A percentile compares a stretch with the other conserved stretches of the same genome.
phyloP scores from a whole-genome alignment of 192 early-diverging fungal genomes.

The Bifiguratus adelaidae region DNA sequence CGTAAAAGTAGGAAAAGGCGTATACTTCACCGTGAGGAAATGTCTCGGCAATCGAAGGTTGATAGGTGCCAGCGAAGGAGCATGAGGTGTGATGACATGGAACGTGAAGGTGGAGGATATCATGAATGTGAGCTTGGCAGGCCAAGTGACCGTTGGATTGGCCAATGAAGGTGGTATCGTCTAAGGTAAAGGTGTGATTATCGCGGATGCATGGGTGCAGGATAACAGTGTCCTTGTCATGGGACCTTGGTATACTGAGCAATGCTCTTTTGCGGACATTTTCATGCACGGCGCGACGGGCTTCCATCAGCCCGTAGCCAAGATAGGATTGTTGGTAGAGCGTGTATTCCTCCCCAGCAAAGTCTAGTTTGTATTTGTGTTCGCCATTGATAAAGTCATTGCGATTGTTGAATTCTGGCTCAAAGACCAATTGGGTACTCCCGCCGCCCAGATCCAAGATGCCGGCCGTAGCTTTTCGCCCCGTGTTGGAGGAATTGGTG shows the following conservation, averaged over 20 bases:
- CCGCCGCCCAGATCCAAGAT: slow-evolving; percentile 86
- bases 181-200: slow-evolving; percentile 18
- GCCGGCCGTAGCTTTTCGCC: slow-evolving; percentile 47
- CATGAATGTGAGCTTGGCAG: slow-evolving; percentile 21
- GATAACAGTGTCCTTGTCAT: slow-evolving; percentile 17
- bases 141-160: slow-evolving; percentile 7
- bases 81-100: slow-evolving; percentile 42
- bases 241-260: too few relatives aligned
- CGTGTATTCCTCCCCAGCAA: slow-evolving; percentile 51
- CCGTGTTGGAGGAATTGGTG: slow-evolving; percentile 1
- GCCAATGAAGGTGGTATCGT: slow-evolving; percentile 43
- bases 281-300: slow-evolving; percentile 33
- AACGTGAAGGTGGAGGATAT: slow-evolving; percentile 53
- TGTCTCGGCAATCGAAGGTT: slow-evolving; percentile 46
- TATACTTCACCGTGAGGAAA: slow-evolving; percentile 66
- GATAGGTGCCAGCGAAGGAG: slow-evolving; percentile 76
- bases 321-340: slow-evolving; percentile 87
- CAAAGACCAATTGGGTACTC: slow-evolving; percentile 87
- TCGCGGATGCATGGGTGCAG: slow-evolving; percentile 48
- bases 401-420: slow-evolving; percentile 33
- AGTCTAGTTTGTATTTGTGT: slow-evolving; percentile 50
- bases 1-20: slow-evolving; percentile 85
- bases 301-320: slow-evolving; percentile 78
- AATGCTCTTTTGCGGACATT: slow-evolving; percentile 3
- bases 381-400: slow-evolving; percentile 33